A percentile compares a stretch with the other conserved stretches of the same genome.
Evolutionary conservation across 2,329 filamentous ascomycete species (phyloP).

Genomic region (Cordyceps tenuipes): DNA sequence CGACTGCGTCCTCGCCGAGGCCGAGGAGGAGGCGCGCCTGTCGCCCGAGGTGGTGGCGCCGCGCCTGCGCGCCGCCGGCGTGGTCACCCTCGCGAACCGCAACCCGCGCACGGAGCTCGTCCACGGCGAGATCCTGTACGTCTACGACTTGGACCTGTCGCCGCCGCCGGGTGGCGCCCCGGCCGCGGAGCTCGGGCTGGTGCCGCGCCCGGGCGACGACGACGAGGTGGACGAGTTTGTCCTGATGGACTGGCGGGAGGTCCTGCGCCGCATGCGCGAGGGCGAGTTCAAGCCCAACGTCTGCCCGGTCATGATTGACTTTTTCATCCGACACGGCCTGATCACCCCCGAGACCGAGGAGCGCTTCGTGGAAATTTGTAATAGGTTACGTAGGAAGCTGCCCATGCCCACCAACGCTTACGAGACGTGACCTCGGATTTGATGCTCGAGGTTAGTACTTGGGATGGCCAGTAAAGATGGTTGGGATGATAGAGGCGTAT

Average conservation of each 20-base stretch:
- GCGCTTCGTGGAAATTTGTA: constrained; percentile 61
- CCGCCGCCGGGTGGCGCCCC: constrained; percentile 30
- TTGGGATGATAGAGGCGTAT: background rate
- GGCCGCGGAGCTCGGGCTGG: constrained; percentile 45
- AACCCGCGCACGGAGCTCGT: constrained; percentile 20
- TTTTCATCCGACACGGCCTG: constrained; percentile 69
- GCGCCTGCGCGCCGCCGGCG: constrained; percentile 21
- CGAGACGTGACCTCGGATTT: background rate
- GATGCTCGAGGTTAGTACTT: too few species aligned
- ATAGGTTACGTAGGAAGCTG: constrained; percentile 34
- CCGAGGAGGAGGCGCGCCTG: constrained; percentile 59
- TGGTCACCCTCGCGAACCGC: constrained; percentile 28
- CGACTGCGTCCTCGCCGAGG: constrained; percentile 62
- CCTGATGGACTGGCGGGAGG: constrained; percentile 52
- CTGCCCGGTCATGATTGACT: constrained; percentile 69
- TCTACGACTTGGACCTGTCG: constrained; percentile 66
- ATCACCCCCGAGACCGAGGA: constrained; percentile 64
- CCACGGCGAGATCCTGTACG: constrained; percentile 45
- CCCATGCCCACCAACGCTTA: constrained; percentile 27
- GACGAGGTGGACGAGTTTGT: constrained; percentile 67
- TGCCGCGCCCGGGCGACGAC: constrained; percentile 62
- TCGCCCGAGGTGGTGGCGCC: constrained; percentile 20
- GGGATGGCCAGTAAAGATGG: too few species aligned
- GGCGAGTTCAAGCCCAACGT: constrained; percentile 84
- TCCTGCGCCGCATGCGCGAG: constrained; percentile 51